Evolutionary conservation across 257 asterid species (phyloP), one percentile per base, ranked within the genome.

Genomic region (Linaria vulgaris): DNA sequence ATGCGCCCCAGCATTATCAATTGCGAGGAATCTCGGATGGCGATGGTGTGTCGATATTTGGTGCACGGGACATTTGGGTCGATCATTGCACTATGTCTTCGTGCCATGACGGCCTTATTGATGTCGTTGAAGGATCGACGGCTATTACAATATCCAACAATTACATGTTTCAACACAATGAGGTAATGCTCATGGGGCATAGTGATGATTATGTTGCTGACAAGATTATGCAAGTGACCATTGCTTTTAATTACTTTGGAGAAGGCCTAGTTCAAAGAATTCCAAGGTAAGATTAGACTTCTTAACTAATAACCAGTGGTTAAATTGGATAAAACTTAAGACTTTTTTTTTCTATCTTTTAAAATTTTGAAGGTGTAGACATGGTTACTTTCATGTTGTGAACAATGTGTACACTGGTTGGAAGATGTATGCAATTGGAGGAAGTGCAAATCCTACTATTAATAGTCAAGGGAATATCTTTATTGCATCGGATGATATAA

Each of bases 361-460:
- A n/a, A n/a, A 21, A 12, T 56, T 5, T 24, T 68, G 62, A 63
- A 86, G 95, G 80, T 85, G 94, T 67, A 80, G 95, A 23, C 90
- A 77, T 75, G 95, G 92, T 0, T 80, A 87, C 67, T 87, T 87
- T 60, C 90, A 87, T 46, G 73, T 87, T 9, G 95, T 84, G 10
- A 87, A 87, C 77, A 87, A 84, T 38, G 86, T 87, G 14, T 87
- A 84, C 69, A 80, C 90, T 3, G 90, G 90, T 30, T 87, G 92
- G 95, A 50, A 80, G 69, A 84, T 84, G 95, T 87, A 87, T 49
- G 92, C 95, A 4, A 80, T 87, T 4, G 95, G 95, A 64, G 92
- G 95, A 20, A 87, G 95, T 68, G 95, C 95, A 0, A 80, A 77
- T 68, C 92, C 92, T 4, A 87, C 95, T 0, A 80, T 87, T 73